These are phyloP conservation scores for Candida railenensis DNA, from an alignment of 805 yeast species.

Conservation along the genomic window DNA sequence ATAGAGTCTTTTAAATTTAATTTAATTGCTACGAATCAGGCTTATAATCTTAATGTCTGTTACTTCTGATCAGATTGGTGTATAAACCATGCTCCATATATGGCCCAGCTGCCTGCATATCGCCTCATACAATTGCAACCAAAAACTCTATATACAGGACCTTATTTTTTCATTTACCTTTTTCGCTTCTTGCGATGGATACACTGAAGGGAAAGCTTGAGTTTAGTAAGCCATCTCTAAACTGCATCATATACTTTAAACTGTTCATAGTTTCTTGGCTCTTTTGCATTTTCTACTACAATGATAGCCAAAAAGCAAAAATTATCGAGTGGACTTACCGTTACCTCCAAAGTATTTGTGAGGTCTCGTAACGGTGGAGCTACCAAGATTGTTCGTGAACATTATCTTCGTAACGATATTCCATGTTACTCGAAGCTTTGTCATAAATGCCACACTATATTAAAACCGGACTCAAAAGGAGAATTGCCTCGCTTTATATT, in stretches of 20 bases:
- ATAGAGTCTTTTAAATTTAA: too few species aligned
- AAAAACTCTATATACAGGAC: too few species aligned
- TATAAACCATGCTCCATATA: too few species aligned
- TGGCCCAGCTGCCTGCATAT: too few species aligned
- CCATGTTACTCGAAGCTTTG: slow-evolving; percentile 85
- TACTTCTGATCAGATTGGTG: too few species aligned
- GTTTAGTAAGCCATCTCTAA: neutral
- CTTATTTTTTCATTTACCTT: too few species aligned
- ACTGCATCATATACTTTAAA: neutral
- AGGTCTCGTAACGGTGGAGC: slow-evolving; percentile 89
- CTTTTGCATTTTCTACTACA: neutral
- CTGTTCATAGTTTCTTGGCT: neutral
- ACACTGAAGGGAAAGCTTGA: too few species aligned
- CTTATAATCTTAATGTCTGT: too few species aligned
- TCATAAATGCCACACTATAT: slow-evolving; percentile 51
- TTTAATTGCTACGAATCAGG: too few species aligned
- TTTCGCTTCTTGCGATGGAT: too few species aligned
- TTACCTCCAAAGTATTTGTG: slow-evolving; percentile 87
- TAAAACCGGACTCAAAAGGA: slow-evolving; percentile 66
- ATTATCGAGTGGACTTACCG: slow-evolving; percentile 48
- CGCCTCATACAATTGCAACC: too few species aligned
- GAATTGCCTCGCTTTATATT: slow-evolving; percentile 65
- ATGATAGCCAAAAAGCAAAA: slow-evolving; percentile 31
- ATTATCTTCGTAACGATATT: slow-evolving; percentile 86
- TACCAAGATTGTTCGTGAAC: slow-evolving; percentile 88